Percentiles rank a stretch among this genome's conserved stretches.
These are phyloP conservation scores for Ceratobasidium sp. DNA, from an alignment of 1,284 basidiomycete genomes.

Conservation along the genomic window DNA sequence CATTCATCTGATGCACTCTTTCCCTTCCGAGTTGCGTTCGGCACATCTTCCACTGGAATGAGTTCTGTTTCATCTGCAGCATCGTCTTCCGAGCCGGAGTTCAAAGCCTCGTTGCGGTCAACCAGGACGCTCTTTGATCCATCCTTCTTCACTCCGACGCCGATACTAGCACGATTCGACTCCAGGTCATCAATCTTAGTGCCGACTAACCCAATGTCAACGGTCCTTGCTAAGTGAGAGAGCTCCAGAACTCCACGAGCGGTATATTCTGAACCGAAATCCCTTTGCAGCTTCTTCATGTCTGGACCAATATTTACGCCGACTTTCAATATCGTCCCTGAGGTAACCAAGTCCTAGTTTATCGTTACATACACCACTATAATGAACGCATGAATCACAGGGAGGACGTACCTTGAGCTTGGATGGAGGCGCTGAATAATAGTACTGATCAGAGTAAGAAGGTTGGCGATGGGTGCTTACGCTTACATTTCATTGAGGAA, in stretches of 20 bases:
- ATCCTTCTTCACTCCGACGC: slow-evolving; percentile 15
- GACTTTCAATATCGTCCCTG: slow-evolving; percentile 36
- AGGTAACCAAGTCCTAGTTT: slow-evolving; percentile 29
- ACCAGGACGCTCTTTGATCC: not conserved
- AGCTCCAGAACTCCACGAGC: slow-evolving; percentile 38
- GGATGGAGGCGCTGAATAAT: slow-evolving; percentile 11
- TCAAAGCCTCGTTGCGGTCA: not conserved
- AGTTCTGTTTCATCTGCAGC: not conserved
- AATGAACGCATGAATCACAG: not conserved
- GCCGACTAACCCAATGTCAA: slow-evolving; percentile 25
- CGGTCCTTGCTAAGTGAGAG: slow-evolving; percentile 24
- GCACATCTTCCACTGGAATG: not conserved
- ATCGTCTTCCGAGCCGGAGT: not conserved
- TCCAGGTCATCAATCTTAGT: slow-evolving; percentile 17
- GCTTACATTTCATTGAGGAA: slow-evolving; percentile 37
- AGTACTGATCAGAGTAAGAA: not conserved
- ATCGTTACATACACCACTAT: not conserved
- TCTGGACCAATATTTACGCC: slow-evolving; percentile 39
- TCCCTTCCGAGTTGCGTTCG: not conserved
- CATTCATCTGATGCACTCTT: not conserved
- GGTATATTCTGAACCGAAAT: slow-evolving; percentile 26
- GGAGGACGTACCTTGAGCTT: slow-evolving; percentile 25
- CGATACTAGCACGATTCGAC: slow-evolving; percentile 12
- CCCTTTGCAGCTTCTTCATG: slow-evolving; percentile 26
- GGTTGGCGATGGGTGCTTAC: not conserved